Evolutionary conservation across 495 filamentous ascomycete species (phyloP).

Genomic region (Wilcoxina mikolae): DNA sequence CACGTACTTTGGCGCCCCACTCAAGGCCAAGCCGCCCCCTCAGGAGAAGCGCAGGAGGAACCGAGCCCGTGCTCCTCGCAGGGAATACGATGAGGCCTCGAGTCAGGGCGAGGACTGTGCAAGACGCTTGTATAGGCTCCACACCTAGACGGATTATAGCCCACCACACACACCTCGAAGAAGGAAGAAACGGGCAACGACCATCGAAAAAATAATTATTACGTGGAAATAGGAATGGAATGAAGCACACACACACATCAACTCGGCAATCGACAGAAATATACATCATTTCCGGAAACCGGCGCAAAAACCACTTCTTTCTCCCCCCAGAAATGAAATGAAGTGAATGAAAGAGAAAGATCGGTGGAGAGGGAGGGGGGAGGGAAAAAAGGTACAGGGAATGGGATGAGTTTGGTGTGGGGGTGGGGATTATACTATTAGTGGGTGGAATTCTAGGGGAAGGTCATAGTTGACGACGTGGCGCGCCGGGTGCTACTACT

Average conservation of each 20-base stretch:
- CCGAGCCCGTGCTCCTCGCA: background rate
- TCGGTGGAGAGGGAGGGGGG: background rate
- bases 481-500: background rate
- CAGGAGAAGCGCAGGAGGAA: background rate
- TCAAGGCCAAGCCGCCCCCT: background rate
- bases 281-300: no score
- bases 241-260: background rate
- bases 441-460: background rate
- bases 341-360: no score
- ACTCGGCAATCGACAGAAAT: no score
- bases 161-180: background rate
- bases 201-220: background rate
- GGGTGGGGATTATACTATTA: background rate
- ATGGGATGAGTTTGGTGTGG: background rate
- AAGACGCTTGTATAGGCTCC: background rate
- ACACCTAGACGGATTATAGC: constrained; percentile 1
- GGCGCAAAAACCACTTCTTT: no score
- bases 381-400: background rate
- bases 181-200: background rate
- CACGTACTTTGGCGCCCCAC: background rate
- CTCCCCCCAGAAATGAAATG: no score
- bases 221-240: background rate
- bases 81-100: background rate
- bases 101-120: background rate
- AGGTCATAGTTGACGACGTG: background rate